Base-by-base conservation (phyloP, 2,329 filamentous ascomycete species). In the Apiospora rasikravindrae region DNA sequence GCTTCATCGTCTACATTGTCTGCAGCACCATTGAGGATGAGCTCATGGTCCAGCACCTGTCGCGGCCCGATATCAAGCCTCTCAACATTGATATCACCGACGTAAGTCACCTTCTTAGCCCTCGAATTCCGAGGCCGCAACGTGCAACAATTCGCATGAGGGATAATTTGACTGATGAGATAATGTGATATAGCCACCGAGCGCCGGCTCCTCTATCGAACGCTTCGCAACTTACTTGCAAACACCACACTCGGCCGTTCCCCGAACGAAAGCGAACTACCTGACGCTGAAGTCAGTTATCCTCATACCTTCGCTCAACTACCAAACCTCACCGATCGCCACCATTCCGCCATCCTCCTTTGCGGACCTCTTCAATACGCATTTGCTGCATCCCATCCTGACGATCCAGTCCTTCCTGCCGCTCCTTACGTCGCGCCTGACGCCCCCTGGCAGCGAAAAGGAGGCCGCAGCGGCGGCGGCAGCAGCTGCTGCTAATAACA, bases 1-100 rank as follows among this genome's bases (percentile, higher is more conserved):
- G 96, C 5, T 98, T 97, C 81, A 93, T 98, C 73, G 94, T 98
- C 71, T 99, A 95, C 81, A 87, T 99, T 73, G 93, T 97, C 0
- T 96, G 95, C 78, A 92, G 91, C 75, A 94, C 91, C n/a, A 84
- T 91, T 73, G 94, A 98, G 77, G 96, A 98, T 76, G 95, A 98
- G 81, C 87, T 91, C 47, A 84, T 93, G 74, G 91, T 98, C 19
- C 90, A 94, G 73, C 88, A 90, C 73, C 89, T 97, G 81, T 88
- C 91, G n/a, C 88, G 94, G 74, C 87, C 91, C 8, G 96, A 98
- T 80, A 92, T 98, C 75, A 90, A 93, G 74, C 91, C 96, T 10
- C 84, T 99, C 72, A 90, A 90, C 80, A 88, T 98, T 74, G 95
- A 98, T 78, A 90, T 97, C 47, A 93, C 92, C 10, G 92, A 97